Conservation (phyloP, 306 rosid species). For the Sesbania bispinosa region DNA sequence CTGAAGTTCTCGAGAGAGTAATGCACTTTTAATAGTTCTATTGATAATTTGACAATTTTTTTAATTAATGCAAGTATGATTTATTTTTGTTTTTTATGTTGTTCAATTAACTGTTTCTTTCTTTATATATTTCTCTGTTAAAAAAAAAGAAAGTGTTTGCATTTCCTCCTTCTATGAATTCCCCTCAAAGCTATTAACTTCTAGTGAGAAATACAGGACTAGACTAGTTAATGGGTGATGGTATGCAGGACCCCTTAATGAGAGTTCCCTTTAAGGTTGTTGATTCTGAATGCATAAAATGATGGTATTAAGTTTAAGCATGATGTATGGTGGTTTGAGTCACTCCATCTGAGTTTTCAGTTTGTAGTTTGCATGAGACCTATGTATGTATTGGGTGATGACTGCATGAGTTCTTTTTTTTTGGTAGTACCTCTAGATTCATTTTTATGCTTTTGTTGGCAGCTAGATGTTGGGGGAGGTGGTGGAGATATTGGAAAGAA, state of each 20-base stretch:
- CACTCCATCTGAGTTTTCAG: background rate
- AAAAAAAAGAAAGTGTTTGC: background rate
- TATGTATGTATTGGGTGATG: no score
- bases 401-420: background rate
- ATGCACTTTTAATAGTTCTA: no score
- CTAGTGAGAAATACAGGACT: background rate
- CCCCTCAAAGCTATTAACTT: background rate
- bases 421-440: background rate
- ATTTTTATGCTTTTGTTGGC: constrained; percentile 19
- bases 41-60: no score
- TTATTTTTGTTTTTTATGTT: no score
- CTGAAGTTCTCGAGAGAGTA: no score
- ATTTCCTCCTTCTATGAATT: background rate
- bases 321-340: background rate
- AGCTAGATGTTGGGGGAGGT: constrained; percentile 92
- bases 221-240: background rate
- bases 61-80: no score
- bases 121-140: no score
- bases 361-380: no score
- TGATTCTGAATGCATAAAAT: background rate
- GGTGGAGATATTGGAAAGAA: constrained; percentile 92
- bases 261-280: background rate
- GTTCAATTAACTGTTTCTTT: no score
- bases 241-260: background rate
- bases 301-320: background rate